These are phyloP conservation scores for Trichoderma pleuroti DNA, from an alignment of 2,329 filamentous ascomycete species.

Conservation along the genomic window DNA sequence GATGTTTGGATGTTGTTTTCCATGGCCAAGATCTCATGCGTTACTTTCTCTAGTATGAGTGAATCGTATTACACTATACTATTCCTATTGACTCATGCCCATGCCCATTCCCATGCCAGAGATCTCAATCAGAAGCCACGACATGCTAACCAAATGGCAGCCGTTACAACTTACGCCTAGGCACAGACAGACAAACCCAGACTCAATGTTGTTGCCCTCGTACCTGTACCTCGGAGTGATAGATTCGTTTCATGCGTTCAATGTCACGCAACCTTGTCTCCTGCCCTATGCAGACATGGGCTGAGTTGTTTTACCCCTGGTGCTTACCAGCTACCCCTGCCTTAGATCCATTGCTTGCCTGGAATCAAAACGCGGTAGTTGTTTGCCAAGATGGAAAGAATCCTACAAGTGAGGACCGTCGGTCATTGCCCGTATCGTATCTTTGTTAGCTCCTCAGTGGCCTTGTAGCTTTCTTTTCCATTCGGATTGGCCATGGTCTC, in stretches of 20 bases:
- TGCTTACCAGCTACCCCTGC: conserved; percentile 7
- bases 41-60: background rate
- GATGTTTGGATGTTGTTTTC: no score
- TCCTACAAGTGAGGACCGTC: background rate
- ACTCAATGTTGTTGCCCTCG: background rate
- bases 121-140: background rate
- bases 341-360: background rate
- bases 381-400: background rate
- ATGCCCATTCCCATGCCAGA: background rate
- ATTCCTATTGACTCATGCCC: background rate
- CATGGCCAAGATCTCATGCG: background rate
- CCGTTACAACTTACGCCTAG: background rate
- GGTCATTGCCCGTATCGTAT: background rate
- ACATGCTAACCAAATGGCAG: background rate
- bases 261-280: background rate
- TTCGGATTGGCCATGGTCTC: background rate
- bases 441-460: background rate
- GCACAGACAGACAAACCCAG: background rate
- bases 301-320: conserved; percentile 8
- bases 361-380: background rate
- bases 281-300: conserved; percentile 1
- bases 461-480: background rate
- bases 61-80: background rate
- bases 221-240: background rate
- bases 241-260: background rate